phyloP scores from a whole-genome alignment of 1,284 basidiomycete species.

The Puccinia sorghi region DNA sequence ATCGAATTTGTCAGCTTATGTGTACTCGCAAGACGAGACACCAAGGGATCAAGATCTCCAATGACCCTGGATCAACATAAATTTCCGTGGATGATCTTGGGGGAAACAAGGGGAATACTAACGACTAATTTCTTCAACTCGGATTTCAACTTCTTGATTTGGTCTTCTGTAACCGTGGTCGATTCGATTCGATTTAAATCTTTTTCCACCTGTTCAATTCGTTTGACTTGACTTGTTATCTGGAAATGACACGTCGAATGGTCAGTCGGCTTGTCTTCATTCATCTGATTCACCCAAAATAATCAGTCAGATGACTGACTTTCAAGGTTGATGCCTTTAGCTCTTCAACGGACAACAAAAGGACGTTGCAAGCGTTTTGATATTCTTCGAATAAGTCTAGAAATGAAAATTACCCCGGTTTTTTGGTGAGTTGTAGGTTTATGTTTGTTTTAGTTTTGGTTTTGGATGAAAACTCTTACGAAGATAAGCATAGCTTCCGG shows the following conservation, averaged over 20 bases:
- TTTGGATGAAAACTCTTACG: not conserved
- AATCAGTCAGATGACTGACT: not conserved
- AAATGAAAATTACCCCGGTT: not conserved
- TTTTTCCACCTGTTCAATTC: conserved; percentile 84
- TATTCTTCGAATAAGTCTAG: conserved; percentile 40
- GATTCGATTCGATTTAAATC: conserved; percentile 62
- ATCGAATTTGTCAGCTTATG: not conserved
- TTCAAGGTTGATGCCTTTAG: conserved; percentile 36
- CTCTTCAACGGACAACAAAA: conserved; percentile 41
- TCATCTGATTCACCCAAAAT: not conserved
- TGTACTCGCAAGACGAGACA: not conserved
- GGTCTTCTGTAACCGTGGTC: not conserved
- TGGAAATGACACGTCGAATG: conserved; percentile 56
- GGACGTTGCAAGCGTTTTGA: conserved; percentile 36
- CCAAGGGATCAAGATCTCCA: not conserved
- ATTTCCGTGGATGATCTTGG: not conserved
- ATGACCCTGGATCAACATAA: not conserved
- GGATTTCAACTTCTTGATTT: conserved; percentile 26
- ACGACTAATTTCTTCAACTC: conserved; percentile 37
- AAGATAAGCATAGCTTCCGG: conserved; percentile 39
- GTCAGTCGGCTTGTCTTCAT: not conserved
- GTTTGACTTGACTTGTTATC: conserved; percentile 78
- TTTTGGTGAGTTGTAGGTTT: not conserved
- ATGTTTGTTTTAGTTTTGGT: not conserved
- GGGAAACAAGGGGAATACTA: not conserved